phyloP scores from a whole-genome alignment of 2,329 filamentous ascomycete species.

The Esteya vermicola region DNA sequence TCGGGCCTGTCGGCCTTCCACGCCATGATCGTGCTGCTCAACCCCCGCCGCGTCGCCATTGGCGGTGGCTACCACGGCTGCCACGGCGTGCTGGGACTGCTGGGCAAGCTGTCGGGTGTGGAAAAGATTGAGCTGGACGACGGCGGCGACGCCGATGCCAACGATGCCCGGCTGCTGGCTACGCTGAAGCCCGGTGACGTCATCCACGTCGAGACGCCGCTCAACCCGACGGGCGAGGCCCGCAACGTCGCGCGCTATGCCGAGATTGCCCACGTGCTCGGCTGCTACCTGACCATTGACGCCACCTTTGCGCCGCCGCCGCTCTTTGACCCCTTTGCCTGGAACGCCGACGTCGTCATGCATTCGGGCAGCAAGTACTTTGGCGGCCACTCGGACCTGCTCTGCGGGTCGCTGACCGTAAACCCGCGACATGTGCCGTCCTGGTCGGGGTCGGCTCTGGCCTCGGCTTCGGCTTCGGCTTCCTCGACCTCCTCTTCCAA shows the following conservation, averaged over 20 bases:
- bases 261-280: conserved; percentile 52
- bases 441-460: no score
- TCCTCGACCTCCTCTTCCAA: no score
- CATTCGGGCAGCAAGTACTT: conserved; percentile 94
- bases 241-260: conserved; percentile 60
- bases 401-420: conserved; percentile 71
- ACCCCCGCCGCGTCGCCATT: conserved; percentile 71
- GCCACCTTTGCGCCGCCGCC: conserved; percentile 87
- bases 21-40: conserved; percentile 68
- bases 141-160: conserved; percentile 28
- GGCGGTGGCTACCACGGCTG: conserved; percentile 85
- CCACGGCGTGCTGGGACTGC: conserved; percentile 65
- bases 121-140: conserved; percentile 53
- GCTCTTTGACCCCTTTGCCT: conserved; percentile 69
- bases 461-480: no score
- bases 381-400: conserved; percentile 85
- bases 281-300: conserved; percentile 72
- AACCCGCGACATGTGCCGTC: conserved; percentile 21
- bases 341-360: conserved; percentile 77
- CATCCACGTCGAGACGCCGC: conserved; percentile 81
- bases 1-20: conserved; percentile 84
- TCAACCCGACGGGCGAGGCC: conserved; percentile 81
- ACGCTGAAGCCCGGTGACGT: conserved; percentile 66
- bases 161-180: no score
- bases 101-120: conserved; percentile 63